Evolutionary conservation across 345 rosid genomes (phyloP).

Genomic region (Carallia pectinifolia): DNA sequence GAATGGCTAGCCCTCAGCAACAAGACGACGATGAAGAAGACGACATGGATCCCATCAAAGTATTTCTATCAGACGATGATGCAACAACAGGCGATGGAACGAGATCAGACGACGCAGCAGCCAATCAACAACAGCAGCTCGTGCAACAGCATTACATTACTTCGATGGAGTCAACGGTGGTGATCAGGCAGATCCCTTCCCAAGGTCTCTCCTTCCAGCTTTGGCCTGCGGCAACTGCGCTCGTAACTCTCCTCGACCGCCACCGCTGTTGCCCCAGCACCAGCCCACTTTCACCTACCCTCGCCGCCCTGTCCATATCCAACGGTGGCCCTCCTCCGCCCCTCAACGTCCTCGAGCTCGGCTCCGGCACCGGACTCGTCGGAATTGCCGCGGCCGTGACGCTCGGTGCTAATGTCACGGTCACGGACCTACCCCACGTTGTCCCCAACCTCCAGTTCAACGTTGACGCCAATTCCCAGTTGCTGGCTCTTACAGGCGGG

Average conservation of each 20-base stretch:
- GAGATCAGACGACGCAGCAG: conserved; percentile 15
- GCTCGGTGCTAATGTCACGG: conserved; percentile 64
- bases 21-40: conserved; percentile 35
- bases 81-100: conserved; percentile 1
- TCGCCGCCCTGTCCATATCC: conserved; percentile 24
- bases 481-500: conserved; percentile 38
- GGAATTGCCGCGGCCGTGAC: conserved; percentile 68
- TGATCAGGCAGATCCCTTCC: conserved; percentile 65
- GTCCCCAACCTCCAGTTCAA: conserved; percentile 70
- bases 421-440: conserved; percentile 89
- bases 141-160: conserved; percentile 43
- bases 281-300: conserved; percentile 42
- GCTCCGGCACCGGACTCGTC: conserved; percentile 84
- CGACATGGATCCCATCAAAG: conserved; percentile 33
- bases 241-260: conserved; percentile 54
- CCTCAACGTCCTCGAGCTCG: conserved; percentile 75
- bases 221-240: conserved; percentile 82
- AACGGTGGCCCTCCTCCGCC: conserved; percentile 15
- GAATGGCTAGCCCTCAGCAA: conserved; percentile 15
- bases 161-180: conserved; percentile 53
- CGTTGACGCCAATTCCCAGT: conserved; percentile 55
- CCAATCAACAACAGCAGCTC: conserved; percentile 8
- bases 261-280: conserved; percentile 33
- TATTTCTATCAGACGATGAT: conserved; percentile 31
- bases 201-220: conserved; percentile 89